Percentiles rank a stretch among this genome's conserved stretches.
phyloP scores from a whole-genome alignment of 352 stramenopile species.

The Peronospora destructor region DNA sequence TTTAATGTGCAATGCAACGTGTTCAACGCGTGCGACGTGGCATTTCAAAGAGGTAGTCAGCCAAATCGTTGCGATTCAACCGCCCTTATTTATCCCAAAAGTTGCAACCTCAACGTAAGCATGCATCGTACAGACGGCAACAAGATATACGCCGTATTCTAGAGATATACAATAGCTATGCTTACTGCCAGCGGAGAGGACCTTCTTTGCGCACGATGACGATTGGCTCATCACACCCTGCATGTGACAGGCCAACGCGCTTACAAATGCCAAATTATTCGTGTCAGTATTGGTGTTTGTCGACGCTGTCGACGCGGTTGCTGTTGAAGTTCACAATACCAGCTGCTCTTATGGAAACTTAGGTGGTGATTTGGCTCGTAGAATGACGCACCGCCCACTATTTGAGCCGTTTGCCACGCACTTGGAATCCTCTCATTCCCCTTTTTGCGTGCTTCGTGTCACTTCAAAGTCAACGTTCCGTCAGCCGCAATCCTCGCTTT shows the following conservation, averaged over 20 bases:
- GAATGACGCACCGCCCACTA: no score
- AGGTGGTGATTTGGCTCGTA: no score
- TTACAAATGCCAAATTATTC: conserved; percentile 12
- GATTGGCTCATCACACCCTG: conserved; percentile 5
- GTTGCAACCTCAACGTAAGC: conserved; percentile 14
- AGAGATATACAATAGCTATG: no score
- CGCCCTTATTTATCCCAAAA: conserved; percentile 7
- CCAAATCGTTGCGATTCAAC: conserved; percentile 28
- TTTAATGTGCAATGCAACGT: conserved; percentile 8
- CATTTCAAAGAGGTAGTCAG: conserved; percentile 6
- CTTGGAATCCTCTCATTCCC: conserved; percentile 13
- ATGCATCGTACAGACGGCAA: conserved; percentile 3
- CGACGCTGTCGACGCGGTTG: conserved; percentile 22
- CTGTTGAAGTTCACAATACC: conserved; percentile 23
- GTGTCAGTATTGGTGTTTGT: neutral
- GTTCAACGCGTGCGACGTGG: conserved; percentile 19
- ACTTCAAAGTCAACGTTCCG: conserved; percentile 13
- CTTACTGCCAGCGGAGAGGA: neutral
- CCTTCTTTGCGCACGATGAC: conserved; percentile 10
- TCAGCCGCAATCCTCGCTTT: conserved; percentile 1
- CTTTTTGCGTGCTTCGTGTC: conserved; percentile 30
- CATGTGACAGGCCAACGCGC: conserved; percentile 21
- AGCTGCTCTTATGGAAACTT: no score
- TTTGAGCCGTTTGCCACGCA: neutral
- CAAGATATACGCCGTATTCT: neutral